phyloP scores from a whole-genome alignment of 2,329 filamentous ascomycete genomes.

The Magnaporthiopsis incrustans region DNA sequence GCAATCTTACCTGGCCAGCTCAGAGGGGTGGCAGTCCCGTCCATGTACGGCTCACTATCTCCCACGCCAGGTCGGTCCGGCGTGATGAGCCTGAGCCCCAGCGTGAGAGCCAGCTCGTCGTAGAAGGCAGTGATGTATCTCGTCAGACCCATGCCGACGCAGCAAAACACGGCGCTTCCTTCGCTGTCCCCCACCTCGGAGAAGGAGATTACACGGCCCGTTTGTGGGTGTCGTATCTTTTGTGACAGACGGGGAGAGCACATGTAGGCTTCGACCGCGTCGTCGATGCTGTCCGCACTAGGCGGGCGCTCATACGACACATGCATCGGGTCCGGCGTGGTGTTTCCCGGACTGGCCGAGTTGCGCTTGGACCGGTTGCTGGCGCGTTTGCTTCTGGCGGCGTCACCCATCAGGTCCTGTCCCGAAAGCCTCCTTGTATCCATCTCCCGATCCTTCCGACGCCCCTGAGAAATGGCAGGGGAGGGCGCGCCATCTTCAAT shows the following conservation, averaged over 20 bases:
- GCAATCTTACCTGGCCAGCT: slow-evolving; percentile 75
- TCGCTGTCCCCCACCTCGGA: slow-evolving; percentile 92
- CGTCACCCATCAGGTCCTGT: slow-evolving; percentile 32
- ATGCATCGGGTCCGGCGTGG: slow-evolving; percentile 19
- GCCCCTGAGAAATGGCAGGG: slow-evolving; percentile 57
- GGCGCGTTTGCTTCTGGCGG: slow-evolving; percentile 17
- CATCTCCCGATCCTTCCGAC: slow-evolving; percentile 41
- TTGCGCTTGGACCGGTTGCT: no score
- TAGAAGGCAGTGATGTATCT: slow-evolving; percentile 96
- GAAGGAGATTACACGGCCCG: slow-evolving; percentile 83
- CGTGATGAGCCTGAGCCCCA: slow-evolving; percentile 86
- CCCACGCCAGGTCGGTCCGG: slow-evolving; percentile 91
- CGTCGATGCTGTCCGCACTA: slow-evolving; percentile 80
- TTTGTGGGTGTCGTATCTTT: slow-evolving; percentile 78
- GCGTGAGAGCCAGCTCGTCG: slow-evolving; percentile 82
- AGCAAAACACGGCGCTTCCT: slow-evolving; percentile 89
- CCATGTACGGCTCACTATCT: slow-evolving; percentile 77
- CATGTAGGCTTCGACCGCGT: slow-evolving; percentile 79
- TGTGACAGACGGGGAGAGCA: slow-evolving; percentile 78
- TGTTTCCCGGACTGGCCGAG: background rate
- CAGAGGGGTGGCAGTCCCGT: slow-evolving; percentile 76
- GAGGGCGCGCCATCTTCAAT: slow-evolving; percentile 61
- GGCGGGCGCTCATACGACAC: slow-evolving; percentile 63
- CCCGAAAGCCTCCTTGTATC: slow-evolving; percentile 37
- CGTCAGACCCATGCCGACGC: slow-evolving; percentile 95